Base-by-base conservation (phyloP, 192 early-diverging fungal genomes). In the Bifiguratus adelaidae region DNA sequence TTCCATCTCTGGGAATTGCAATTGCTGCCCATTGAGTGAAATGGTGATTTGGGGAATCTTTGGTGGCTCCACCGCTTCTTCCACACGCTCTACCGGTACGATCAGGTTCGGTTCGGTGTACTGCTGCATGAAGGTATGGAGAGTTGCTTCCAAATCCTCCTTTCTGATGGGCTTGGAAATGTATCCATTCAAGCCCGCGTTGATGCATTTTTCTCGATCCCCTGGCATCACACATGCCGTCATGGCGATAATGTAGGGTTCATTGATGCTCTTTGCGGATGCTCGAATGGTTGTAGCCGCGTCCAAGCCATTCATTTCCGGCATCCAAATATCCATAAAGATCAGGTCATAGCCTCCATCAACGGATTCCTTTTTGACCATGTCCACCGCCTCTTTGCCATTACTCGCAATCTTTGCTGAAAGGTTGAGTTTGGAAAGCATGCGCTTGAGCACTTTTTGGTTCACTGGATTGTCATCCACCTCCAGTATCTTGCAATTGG, bases 141-240 rank as follows among this genome's bases (percentile, higher is more conserved):
- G 33, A 5, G 56, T 33, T 1, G 50, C 22, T n/a, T 65, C 65
- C 72, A 75, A 70, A 27, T 75, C 72, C 45, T 62, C 29, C 43
- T 65, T 47, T 2, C 59, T 70, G 42, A 75, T 71, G 0, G 73
- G 73, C 27, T 76, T 76, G 16, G 58, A 61, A 34, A 76, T 71
- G 26, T 67, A 76, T 23, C 71, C 73, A 24, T 76, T 68, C 73
- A 76, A 71, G 1, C 73, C 73, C 0, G 73, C 73, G 15, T 69
- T 66, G 41, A 71, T 69, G 36, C 73, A 76, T 1, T 62, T 68
- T 21, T 72, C 60, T 28, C 70, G 65, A 40, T 71, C 70, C 20
- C 65, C 61, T 15, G 46, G 61, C 53, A 67, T 67, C 0, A 69
- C 73, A 3, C 66, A 72, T 7, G 73, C 73, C 5, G 73, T 76